Percentiles rank a stretch among this genome's conserved stretches.
Conservation (phyloP, 2,329 filamentous ascomycete genomes). For the Verticillium albo-atrum region DNA sequence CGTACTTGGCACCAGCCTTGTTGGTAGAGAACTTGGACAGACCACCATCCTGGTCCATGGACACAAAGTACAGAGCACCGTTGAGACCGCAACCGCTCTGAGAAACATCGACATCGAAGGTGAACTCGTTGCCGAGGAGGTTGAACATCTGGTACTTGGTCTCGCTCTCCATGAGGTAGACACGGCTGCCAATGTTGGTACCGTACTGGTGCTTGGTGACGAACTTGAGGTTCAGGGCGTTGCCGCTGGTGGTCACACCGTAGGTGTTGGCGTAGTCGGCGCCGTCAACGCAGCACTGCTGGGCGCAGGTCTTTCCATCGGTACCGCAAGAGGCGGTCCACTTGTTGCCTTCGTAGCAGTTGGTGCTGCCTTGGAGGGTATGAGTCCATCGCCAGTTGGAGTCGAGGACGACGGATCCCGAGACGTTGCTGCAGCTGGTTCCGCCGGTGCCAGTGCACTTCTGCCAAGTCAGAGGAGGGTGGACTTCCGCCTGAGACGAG, state of each 20-base stretch:
- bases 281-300: slow-evolving; percentile 48
- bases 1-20: slow-evolving; percentile 53
- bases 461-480: slow-evolving; percentile 49
- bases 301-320: slow-evolving; percentile 36
- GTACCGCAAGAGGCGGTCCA: slow-evolving; percentile 37
- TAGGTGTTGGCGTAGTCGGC: slow-evolving; percentile 48
- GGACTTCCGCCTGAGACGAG: slow-evolving; percentile 39
- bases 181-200: slow-evolving; percentile 48
- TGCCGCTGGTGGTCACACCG: slow-evolving; percentile 47
- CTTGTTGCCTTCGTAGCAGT: slow-evolving; percentile 53
- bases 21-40: slow-evolving; percentile 43
- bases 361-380: slow-evolving; percentile 36
- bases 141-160: slow-evolving; percentile 61
- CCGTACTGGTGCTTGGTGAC: slow-evolving; percentile 45
- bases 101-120: slow-evolving; percentile 68
- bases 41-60: slow-evolving; percentile 55
- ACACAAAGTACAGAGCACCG: slow-evolving; percentile 63
- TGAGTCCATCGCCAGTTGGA: slow-evolving; percentile 61
- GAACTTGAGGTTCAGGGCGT: slow-evolving; percentile 50
- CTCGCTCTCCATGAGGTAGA: slow-evolving; percentile 61
- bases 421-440: slow-evolving; percentile 39
- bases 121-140: slow-evolving; percentile 64
- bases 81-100: slow-evolving; percentile 66
- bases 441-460: slow-evolving; percentile 43
- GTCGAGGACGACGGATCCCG: slow-evolving; percentile 50